These are phyloP conservation scores for Aurinia saxatilis DNA, from an alignment of 345 rosid genomes.

Conservation along the genomic window DNA sequence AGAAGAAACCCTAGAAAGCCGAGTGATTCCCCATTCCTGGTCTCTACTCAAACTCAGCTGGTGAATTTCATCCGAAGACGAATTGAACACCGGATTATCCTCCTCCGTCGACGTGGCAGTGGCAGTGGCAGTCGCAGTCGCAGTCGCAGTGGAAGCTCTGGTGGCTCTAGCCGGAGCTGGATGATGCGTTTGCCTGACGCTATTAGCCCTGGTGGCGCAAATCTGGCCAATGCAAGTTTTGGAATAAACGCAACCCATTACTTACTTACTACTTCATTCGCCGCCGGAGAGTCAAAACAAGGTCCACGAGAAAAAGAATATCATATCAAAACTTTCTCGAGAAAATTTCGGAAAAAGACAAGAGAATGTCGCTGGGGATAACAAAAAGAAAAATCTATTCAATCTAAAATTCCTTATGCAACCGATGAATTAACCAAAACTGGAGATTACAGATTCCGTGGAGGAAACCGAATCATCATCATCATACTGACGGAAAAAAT, in stretches of 20 bases:
- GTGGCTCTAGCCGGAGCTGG: constrained; percentile 4
- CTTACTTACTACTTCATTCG: neutral
- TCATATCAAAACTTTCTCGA: no score
- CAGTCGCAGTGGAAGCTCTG: neutral
- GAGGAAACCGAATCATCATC: no score
- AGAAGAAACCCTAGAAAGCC: constrained; percentile 86
- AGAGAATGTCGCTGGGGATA: no score
- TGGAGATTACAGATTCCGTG: no score
- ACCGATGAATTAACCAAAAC: no score
- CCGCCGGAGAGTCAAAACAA: no score
- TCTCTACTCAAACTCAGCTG: constrained; percentile 35
- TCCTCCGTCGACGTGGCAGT: constrained; percentile 13
- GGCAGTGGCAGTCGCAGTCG: no score
- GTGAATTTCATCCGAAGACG: constrained; percentile 46
- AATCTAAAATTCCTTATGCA: no score
- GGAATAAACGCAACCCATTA: constrained; percentile 95
- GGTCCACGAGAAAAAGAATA: no score
- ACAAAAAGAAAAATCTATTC: no score
- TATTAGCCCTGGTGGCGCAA: constrained; percentile 58
- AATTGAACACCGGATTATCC: constrained; percentile 45
- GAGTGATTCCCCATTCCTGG: constrained; percentile 61
- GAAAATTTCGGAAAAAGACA: no score
- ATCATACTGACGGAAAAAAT: no score
- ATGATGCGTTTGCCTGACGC: constrained; percentile 31
- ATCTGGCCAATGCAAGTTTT: constrained; percentile 91